Base-by-base conservation (phyloP, 2,329 filamentous ascomycete genomes). In the Bimuria novae-zelandiae region DNA sequence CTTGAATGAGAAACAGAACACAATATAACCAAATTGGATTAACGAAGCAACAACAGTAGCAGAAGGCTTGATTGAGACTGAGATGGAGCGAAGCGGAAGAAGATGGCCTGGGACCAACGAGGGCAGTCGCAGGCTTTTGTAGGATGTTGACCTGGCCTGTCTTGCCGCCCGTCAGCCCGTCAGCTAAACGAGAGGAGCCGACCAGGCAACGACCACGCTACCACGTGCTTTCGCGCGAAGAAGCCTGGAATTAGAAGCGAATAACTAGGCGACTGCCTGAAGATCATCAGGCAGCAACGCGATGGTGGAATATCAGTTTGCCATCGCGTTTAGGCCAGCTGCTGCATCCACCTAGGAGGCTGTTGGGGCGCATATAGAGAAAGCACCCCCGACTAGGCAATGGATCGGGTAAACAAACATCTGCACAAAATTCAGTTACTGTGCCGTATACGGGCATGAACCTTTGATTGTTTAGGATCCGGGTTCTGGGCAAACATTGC, bases 141-240 rank as follows among this genome's bases (percentile, higher is more conserved):
- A 48, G 36, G 49, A 11, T 29, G 36, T 23, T 49, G 29, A 35
- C 16, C 29, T 42, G 49, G 33, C 14, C 29, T 43, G 35, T 52
- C 42, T 52, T 29, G 49, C 49, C 21, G 42, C 49, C 41, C 44
- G 43, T 37, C 30, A 46, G 43, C 32, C 27, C 43, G 22, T 42
- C 30, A 16, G 11, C 33, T 48, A 39, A 16, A 47, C 29, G 21
- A 37, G 33, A 41, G 35, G 50, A 48, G 44, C 50, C 27, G 30
- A n/a, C 50, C 42, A 52, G 50, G 50, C 50, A 52, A 45, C 42
- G 23, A 30, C 37, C 50, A 23, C 44, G 50, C 50, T 52, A 48
- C 44, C 50, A 52, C 50, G 37, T 47, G 50, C 22, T 25, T 39
- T 48, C 36, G 46, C 30, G 50, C 44, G 50, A 36, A 30, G 50